Conservation (phyloP, 2,329 filamentous ascomycete genomes). For the Byssoonygena ceratinophila region DNA sequence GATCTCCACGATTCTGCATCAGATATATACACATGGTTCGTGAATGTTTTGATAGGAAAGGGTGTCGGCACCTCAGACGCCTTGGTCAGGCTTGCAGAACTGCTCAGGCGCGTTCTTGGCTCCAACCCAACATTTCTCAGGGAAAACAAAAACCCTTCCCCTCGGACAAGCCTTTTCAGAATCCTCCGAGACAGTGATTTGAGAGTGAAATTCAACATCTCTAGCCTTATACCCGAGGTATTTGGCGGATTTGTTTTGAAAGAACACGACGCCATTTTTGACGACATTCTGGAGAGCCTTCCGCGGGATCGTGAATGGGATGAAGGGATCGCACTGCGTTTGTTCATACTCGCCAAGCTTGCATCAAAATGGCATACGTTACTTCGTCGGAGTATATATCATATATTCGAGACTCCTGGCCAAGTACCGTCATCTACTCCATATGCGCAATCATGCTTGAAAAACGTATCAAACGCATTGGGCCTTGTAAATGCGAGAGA, state of each 20-base stretch:
- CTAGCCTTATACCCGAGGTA: conserved; percentile 56
- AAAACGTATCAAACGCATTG: conserved; percentile 54
- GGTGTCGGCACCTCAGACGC: conserved; percentile 59
- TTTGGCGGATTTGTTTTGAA: conserved; percentile 76
- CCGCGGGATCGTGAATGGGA: conserved; percentile 58
- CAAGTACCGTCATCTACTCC: conserved; percentile 53
- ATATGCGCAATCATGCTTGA: conserved; percentile 64
- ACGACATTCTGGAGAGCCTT: conserved; percentile 71
- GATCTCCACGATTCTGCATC: conserved; percentile 56
- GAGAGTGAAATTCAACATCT: conserved; percentile 64
- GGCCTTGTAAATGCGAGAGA: conserved; percentile 54
- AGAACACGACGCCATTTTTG: conserved; percentile 71
- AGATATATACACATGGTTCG: conserved; percentile 70
- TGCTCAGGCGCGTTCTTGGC: conserved; percentile 62
- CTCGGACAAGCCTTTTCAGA: conserved; percentile 61
- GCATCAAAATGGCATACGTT: conserved; percentile 79
- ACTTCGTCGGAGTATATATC: conserved; percentile 76
- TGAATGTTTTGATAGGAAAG: conserved; percentile 55
- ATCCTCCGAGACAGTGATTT: conserved; percentile 59
- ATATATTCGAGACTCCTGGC: conserved; percentile 84
- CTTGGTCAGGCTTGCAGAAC: conserved; percentile 54
- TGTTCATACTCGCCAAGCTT: conserved; percentile 64
- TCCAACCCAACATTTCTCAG: conserved; percentile 57
- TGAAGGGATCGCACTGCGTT: conserved; percentile 76
- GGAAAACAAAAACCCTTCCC: conserved; percentile 49